Base-by-base conservation (phyloP, 2,329 filamentous ascomycete species). In the Fusarium cyanostomum region DNA sequence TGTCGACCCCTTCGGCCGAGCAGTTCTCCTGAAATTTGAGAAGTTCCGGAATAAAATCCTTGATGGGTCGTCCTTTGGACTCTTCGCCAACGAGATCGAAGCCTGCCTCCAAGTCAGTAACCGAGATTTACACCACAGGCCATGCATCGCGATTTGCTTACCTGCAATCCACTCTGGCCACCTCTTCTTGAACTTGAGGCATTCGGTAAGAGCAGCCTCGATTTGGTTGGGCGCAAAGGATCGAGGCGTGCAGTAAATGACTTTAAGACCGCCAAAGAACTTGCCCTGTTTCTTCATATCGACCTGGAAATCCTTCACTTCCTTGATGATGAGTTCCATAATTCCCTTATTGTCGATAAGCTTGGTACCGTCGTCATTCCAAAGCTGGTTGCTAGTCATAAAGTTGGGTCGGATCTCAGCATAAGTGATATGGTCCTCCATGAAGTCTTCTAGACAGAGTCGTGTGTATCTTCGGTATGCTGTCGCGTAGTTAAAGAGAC, bases 71-170 rank as follows among this genome's bases (percentile, higher is more conserved):
- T 37, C 88, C 88, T 18, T 83, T 82, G 56, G 82, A 78, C 71
- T 92, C 89, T 74, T 91, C 87, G 9, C 89, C 89, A 0, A 91
- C 86, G 7, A 92, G 81, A 72, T 92, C 89, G 56, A 90, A 92
- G 2, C 89, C 87, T 87, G 46, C 3, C 15, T 13, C 12, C 1
- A 12, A 30, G 15, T 57, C 15, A 54, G 38, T 37, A 51, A 33
- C 13, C 6, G 6, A 8, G 15, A n/a, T 6, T 21, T 30, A 16
- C 9, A 8, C 3, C 15, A 28, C 2, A 18, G 28, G 18, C 15
- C 2, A 15, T 7, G 31, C 15, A 5, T 18, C 11, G 7, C 4
- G 7, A 7, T 5, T 15, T 7, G 71, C 81, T 75, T 77, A 88
- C 86, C 88, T 58, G 88, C 90, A 15, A 91, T 87, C 61, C 89